Conservation (phyloP, 2,329 filamentous ascomycete genomes). For the Coleophoma eucalyptorum region DNA sequence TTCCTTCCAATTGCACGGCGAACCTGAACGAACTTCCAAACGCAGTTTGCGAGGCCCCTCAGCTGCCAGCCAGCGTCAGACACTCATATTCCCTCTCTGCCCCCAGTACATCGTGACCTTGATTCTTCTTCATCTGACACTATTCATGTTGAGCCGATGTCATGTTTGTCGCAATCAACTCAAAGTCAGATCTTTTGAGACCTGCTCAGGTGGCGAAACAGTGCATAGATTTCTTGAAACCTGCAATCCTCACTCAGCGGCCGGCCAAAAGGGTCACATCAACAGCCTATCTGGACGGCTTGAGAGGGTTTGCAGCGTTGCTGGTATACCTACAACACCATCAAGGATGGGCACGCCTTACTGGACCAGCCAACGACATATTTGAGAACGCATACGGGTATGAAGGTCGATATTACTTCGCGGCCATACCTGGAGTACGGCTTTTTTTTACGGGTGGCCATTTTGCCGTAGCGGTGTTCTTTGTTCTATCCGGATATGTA, state of each 20-base stretch:
- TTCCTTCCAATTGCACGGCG: neutral
- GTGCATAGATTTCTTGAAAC: slow-evolving; percentile 2
- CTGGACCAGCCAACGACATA: neutral
- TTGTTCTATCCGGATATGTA: slow-evolving; percentile 45
- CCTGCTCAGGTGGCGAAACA: neutral
- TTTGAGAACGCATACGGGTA: slow-evolving; percentile 18
- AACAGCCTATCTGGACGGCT: slow-evolving; percentile 39
- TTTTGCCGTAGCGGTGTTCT: slow-evolving; percentile 48
- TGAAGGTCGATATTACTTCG: slow-evolving; percentile 28
- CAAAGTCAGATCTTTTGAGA: neutral
- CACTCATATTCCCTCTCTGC: neutral
- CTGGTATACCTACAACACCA: slow-evolving; percentile 40
- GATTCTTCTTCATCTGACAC: neutral
- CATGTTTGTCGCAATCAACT: neutral
- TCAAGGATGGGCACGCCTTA: slow-evolving; percentile 21
- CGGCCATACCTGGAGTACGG: slow-evolving; percentile 52
- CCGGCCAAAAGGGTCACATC: neutral
- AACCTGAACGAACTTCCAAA: neutral
- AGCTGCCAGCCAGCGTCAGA: neutral
- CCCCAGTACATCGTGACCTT: too few species aligned
- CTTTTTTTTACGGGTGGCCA: slow-evolving; percentile 59
- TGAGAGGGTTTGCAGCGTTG: slow-evolving; percentile 40
- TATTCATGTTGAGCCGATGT: neutral
- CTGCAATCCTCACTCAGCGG: slow-evolving; percentile 1
- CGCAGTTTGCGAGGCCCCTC: neutral